Base-by-base conservation (phyloP, 148 eudicot genomes). In the Bassia scoparia region DNA sequence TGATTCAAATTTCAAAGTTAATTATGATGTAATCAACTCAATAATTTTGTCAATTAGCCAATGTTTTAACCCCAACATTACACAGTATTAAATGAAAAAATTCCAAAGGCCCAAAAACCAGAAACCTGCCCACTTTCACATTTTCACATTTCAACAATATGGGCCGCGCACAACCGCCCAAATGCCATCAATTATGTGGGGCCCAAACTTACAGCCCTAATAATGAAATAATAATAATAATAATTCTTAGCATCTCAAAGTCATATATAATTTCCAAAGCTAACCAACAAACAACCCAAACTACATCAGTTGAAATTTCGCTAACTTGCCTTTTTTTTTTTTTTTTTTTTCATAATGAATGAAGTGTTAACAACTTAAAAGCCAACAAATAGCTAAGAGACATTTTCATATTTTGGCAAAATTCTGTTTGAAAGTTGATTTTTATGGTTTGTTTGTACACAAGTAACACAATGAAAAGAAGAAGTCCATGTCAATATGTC, bases 121-220 rank as follows among this genome's bases (percentile, higher is more conserved):
- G 46, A 41, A 41, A 41, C 46, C 46, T 41, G 12, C 46, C 46
- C 46, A 72, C n/a, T 62, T 74, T 74, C 62, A 64, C 71, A 53
- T 74, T 74, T 71, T 71, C 77, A 74, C 37, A 65, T 74, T 71
- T 71, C 77, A 74, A 74, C 52, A 68, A 60, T 26, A 78, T 73
- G 72, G 81, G 72, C 73, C 77, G 61, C 50, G 53, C 50, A 35
- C n/a, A 49, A 60, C 70, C 65, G 70, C 80, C 71, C 71, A 78
- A 78, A 78, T 53, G 46, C n/a, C 38, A 52, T 17, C 17, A 43
- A 20, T 34, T 66, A 50, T 38, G 54, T 41, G 69, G 74, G 27
- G 55, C 54, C 37, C 10, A 49, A 70, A 17, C 29, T 63, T 27
- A 29, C 18, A 71, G 64, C n/a, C n/a, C n/a, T n/a, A n/a, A n/a